Conservation (phyloP, 2,329 filamentous ascomycete species). For the Ophiocordyceps camponoti-saundersi region DNA sequence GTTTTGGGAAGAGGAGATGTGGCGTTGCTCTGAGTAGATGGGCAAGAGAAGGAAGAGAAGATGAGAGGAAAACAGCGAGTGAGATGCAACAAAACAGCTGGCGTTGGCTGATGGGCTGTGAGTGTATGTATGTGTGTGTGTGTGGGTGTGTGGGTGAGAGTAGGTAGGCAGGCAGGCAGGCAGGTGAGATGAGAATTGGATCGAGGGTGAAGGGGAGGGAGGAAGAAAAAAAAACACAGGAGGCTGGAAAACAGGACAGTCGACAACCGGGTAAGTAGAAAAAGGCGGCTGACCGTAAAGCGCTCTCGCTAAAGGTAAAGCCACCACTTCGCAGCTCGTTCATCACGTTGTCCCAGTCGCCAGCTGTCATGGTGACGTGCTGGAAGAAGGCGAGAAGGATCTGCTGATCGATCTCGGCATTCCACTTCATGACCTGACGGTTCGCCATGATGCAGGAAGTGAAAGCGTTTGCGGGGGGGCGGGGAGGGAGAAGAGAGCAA, state of each 20-base stretch:
- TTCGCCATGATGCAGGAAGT: constrained; percentile 8
- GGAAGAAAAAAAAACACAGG: background rate
- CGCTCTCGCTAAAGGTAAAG: constrained; percentile 21
- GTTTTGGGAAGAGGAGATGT: background rate
- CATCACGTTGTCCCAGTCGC: constrained; percentile 19
- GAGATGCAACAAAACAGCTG: too few relatives aligned
- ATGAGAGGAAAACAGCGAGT: too few relatives aligned
- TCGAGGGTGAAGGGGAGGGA: background rate
- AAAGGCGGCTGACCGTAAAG: constrained; percentile 17
- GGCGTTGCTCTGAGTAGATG: too few relatives aligned
- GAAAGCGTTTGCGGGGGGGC: too few relatives aligned
- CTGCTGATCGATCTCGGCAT: constrained; percentile 22
- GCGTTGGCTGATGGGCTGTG: too few relatives aligned
- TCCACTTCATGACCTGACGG: constrained; percentile 22
- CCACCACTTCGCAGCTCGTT: constrained; percentile 18
- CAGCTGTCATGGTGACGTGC: constrained; percentile 14
- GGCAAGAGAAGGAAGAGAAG: too few relatives aligned
- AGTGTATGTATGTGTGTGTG: too few relatives aligned
- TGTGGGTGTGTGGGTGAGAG: too few relatives aligned
- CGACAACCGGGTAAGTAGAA: constrained; percentile 1
- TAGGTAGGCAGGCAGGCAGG: too few relatives aligned
- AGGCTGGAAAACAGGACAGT: background rate
- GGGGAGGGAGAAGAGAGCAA: background rate
- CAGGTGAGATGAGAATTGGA: too few relatives aligned
- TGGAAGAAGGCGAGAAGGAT: constrained; percentile 24